Evolutionary conservation across 148 eudicot species (phyloP).

Genomic region (Vaccinium darrowii): DNA sequence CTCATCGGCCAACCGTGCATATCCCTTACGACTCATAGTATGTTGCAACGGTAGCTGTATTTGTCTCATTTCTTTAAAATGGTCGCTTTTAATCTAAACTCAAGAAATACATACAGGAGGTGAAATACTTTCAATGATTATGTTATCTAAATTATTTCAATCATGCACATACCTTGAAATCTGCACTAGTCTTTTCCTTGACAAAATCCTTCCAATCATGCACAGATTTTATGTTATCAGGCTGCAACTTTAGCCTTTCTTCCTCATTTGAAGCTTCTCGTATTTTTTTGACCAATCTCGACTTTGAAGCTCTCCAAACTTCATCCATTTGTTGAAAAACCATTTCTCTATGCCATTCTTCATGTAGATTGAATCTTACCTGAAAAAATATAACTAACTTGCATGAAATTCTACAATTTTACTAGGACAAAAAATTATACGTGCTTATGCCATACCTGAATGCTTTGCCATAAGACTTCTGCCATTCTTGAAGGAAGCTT

Average conservation of each 20-base stretch:
- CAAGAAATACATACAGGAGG: neutral
- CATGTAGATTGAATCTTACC: neutral
- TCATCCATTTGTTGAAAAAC: neutral
- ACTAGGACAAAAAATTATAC: neutral
- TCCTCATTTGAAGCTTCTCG: neutral
- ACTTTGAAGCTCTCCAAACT: neutral
- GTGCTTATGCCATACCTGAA: neutral
- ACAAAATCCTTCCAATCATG: neutral
- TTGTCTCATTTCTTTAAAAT: neutral
- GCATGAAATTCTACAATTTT: neutral
- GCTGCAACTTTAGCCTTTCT: neutral
- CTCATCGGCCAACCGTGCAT: neutral
- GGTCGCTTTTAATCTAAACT: too few relatives aligned
- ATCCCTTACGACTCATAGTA: neutral
- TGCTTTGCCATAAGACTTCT: neutral
- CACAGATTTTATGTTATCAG: neutral
- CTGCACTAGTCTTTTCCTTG: neutral
- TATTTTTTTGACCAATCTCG: neutral
- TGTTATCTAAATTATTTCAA: too few relatives aligned
- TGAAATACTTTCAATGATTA: too few relatives aligned
- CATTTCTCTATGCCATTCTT: neutral
- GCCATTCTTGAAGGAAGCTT: neutral
- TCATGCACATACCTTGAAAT: neutral
- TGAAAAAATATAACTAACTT: neutral
- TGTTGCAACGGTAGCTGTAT: neutral